These are phyloP conservation scores for Rhizopus arrhizus DNA, from an alignment of 371 early-diverging fungal species.

Conservation along the genomic window DNA sequence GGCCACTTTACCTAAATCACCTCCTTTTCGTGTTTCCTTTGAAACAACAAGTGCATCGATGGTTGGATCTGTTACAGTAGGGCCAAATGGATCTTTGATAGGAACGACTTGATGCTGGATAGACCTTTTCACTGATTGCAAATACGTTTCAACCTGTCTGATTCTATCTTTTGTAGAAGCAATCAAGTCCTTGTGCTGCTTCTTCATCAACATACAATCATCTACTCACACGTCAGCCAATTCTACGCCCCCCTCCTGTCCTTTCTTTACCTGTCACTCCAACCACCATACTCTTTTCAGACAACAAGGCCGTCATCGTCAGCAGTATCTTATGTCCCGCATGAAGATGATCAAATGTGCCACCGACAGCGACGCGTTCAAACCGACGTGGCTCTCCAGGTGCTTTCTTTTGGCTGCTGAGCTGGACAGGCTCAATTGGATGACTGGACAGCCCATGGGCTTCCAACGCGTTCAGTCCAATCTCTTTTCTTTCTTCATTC, in stretches of 20 bases:
- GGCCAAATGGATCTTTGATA: slow-evolving; percentile 87
- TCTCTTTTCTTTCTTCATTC: slow-evolving; percentile 15
- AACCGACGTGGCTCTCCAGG: slow-evolving; percentile 29
- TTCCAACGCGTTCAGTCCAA: background rate
- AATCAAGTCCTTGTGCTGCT: slow-evolving; percentile 71
- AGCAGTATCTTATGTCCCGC: slow-evolving; percentile 93
- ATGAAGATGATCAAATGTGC: slow-evolving; percentile 97
- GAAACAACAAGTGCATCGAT: slow-evolving; percentile 88
- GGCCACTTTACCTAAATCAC: slow-evolving; percentile 59
- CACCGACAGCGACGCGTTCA: slow-evolving; percentile 82
- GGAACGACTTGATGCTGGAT: slow-evolving; percentile 66
- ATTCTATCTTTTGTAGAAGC: slow-evolving; percentile 72
- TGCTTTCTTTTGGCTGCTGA: slow-evolving; percentile 2
- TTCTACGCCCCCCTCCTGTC: background rate
- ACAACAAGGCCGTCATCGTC: slow-evolving; percentile 76
- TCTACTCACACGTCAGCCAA: slow-evolving; percentile 33
- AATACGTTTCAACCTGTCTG: slow-evolving; percentile 58
- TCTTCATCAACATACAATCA: slow-evolving; percentile 70
- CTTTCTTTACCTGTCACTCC: slow-evolving; percentile 71
- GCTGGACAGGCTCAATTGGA: background rate
- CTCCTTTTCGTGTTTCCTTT: slow-evolving; percentile 81
- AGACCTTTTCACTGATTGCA: slow-evolving; percentile 56
- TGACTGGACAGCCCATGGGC: background rate
- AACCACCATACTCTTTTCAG: slow-evolving; percentile 63
- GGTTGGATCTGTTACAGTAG: slow-evolving; percentile 75